Evolutionary conservation across 177 flowering plant genomes (phyloP).

Genomic region (Vitis hybrid): DNA sequence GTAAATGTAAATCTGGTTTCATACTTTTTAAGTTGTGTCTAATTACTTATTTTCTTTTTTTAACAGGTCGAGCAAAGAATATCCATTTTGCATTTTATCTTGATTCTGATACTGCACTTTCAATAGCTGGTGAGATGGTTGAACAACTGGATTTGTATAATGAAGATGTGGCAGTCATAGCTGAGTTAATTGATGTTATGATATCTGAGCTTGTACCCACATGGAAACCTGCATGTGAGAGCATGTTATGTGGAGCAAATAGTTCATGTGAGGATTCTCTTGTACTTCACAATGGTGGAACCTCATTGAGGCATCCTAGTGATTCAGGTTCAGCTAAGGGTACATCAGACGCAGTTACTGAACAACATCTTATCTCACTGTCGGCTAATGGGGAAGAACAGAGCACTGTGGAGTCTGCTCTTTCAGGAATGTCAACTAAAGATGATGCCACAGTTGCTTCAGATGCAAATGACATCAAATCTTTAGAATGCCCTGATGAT

Average conservation of each 20-base stretch:
- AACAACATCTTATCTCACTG: conserved; percentile 10
- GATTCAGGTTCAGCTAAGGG: conserved; percentile 3
- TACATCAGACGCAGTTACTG: conserved; percentile 9
- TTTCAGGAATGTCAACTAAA: conserved; percentile 34
- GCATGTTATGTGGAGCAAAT: conserved; percentile 17
- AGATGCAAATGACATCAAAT: conserved; percentile 4
- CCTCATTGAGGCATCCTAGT: conserved; percentile 13
- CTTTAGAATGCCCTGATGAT: conserved; percentile 14
- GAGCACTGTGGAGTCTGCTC: conserved; percentile 25
- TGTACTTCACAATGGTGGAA: conserved; percentile 1
- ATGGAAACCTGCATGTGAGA: conserved; percentile 43
- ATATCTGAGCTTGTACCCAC: conserved; percentile 46
- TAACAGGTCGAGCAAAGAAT: conserved; percentile 54
- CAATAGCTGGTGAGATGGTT: conserved; percentile 77
- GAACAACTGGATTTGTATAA: conserved; percentile 54
- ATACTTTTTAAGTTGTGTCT: background rate
- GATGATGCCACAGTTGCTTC: conserved; percentile 11
- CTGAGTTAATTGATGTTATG: conserved; percentile 65
- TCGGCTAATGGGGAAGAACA: conserved; percentile 18
- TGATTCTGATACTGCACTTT: conserved; percentile 55
- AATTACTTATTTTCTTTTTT: conserved; percentile 1
- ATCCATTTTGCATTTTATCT: conserved; percentile 66
- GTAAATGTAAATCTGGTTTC: conserved; percentile 13
- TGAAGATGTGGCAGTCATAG: conserved; percentile 54
- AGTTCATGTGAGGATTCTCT: conserved; percentile 17